These are phyloP conservation scores for Euphorbia lathyris DNA, from an alignment of 345 rosid species.

Conservation along the genomic window DNA sequence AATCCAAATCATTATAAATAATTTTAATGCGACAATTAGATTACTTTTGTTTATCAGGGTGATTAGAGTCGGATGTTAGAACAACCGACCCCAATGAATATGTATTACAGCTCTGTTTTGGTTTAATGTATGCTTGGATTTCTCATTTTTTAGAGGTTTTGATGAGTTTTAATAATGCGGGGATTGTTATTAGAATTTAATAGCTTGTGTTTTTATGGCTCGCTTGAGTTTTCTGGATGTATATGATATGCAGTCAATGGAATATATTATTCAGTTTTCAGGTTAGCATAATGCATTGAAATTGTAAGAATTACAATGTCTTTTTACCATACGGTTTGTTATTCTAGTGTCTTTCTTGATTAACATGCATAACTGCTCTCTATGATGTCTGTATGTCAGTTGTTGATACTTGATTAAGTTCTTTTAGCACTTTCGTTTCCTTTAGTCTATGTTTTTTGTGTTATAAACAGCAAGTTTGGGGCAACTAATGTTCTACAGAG, in stretches of 20 bases:
- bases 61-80: too few relatives aligned
- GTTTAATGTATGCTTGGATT: conserved; percentile 6
- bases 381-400: not conserved
- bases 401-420: not conserved
- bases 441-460: too few relatives aligned
- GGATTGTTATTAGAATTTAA: not conserved
- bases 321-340: not conserved
- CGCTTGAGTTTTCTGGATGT: not conserved
- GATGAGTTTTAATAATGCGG: not conserved
- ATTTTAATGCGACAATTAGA: too few relatives aligned
- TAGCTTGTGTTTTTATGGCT: not conserved
- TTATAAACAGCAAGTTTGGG: too few relatives aligned
- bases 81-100: too few relatives aligned
- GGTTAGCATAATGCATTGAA: not conserved
- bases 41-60: too few relatives aligned
- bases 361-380: not conserved
- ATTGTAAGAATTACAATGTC: not conserved
- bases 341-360: not conserved
- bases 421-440: too few relatives aligned
- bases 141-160: not conserved
- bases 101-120: conserved; percentile 2
- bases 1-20: too few relatives aligned
- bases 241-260: not conserved
- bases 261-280: not conserved
- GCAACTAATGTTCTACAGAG: conserved; percentile 72